Evolutionary conservation across 2,329 filamentous ascomycete genomes (phyloP).

Genomic region (Aspergillus sp.): DNA sequence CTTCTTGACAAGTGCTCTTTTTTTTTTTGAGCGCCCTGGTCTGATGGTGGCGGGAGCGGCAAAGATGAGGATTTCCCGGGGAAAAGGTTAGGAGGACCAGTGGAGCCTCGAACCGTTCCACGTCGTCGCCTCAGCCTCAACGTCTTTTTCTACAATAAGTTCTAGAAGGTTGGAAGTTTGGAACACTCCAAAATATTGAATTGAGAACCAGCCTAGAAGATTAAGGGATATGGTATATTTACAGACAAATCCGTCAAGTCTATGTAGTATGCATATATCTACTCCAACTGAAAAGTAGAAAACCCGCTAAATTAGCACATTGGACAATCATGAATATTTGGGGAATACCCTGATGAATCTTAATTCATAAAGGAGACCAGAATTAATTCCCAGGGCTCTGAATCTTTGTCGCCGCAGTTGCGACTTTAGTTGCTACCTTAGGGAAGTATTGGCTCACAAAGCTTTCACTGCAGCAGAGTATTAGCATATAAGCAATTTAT

Average conservation of each 20-base stretch:
- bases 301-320: neutral
- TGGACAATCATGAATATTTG: neutral
- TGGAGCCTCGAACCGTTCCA: neutral
- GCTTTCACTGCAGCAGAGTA: conserved; percentile 57
- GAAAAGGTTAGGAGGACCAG: neutral
- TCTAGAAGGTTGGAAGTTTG: neutral
- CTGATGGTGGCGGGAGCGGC: conserved; percentile 1
- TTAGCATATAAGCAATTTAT: conserved; percentile 1
- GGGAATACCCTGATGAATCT: neutral
- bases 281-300: neutral
- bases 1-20: neutral
- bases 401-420: conserved; percentile 12
- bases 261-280: neutral
- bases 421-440: conserved; percentile 62
- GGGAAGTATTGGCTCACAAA: conserved; percentile 76
- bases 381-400: neutral
- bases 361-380: neutral
- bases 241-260: neutral
- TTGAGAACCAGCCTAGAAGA: neutral
- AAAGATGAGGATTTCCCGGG: neutral
- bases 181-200: neutral
- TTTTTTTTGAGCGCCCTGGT: neutral
- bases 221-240: neutral
- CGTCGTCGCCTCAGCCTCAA: neutral
- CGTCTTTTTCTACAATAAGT: neutral